These are phyloP conservation scores for Cercospora berteroae DNA, from an alignment of 2,329 filamentous ascomycete species.

Conservation along the genomic window DNA sequence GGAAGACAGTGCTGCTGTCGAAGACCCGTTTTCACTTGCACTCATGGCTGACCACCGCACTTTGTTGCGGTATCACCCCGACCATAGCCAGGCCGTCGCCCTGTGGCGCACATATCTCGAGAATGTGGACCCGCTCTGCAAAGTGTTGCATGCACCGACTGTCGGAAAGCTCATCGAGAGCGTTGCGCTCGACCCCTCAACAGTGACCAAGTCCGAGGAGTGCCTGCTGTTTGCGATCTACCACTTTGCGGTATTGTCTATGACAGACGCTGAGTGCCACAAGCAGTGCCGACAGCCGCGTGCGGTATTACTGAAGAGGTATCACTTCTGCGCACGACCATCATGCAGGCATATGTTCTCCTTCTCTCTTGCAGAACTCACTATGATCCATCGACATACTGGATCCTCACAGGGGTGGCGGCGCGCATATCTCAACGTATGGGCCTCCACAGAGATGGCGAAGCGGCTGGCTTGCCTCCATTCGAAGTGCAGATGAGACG, in stretches of 20 bases:
- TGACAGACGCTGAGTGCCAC: slow-evolving; percentile 48
- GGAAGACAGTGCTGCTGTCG: slow-evolving; percentile 25
- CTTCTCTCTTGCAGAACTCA: slow-evolving; percentile 44
- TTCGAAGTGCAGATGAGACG: slow-evolving; percentile 61
- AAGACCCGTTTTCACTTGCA: slow-evolving; percentile 27
- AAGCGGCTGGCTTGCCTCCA: slow-evolving; percentile 49
- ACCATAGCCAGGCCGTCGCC: slow-evolving; percentile 54
- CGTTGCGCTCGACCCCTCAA: slow-evolving; percentile 42
- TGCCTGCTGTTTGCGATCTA: slow-evolving; percentile 61
- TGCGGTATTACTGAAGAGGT: slow-evolving; percentile 17
- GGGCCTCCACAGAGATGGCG: slow-evolving; percentile 49
- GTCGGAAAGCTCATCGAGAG: slow-evolving; percentile 54
- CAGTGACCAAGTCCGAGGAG: slow-evolving; percentile 59
- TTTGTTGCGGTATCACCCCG: slow-evolving; percentile 49
- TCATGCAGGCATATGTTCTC: slow-evolving; percentile 66
- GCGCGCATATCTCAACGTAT: slow-evolving; percentile 3
- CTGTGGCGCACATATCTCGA: slow-evolving; percentile 61
- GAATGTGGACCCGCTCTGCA: slow-evolving; percentile 69
- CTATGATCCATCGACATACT: slow-evolving; percentile 55
- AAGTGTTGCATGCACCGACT: slow-evolving; percentile 64
- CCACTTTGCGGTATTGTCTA: slow-evolving; percentile 55
- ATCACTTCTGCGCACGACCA: slow-evolving; percentile 54
- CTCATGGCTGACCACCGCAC: slow-evolving; percentile 10
- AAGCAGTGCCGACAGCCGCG: slow-evolving; percentile 51
- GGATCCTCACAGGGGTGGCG: slow-evolving; percentile 61